These are phyloP conservation scores for Penicillium nordicum DNA, from an alignment of 2,329 filamentous ascomycete genomes.

Conservation along the genomic window DNA sequence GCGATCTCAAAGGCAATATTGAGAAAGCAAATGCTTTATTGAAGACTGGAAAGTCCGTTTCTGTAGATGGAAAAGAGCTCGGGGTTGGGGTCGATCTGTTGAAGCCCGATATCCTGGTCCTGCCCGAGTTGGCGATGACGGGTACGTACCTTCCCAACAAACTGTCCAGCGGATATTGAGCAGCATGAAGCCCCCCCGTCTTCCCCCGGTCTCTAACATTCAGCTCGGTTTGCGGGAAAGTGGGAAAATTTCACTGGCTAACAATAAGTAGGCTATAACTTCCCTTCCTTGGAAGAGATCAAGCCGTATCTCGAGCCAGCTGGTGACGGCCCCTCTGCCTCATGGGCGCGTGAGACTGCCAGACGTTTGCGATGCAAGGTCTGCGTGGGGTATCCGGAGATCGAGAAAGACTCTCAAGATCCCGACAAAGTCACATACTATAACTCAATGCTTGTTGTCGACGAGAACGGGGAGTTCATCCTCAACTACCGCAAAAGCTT, in stretches of 20 bases:
- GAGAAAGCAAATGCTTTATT: conserved; percentile 43
- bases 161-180: not conserved
- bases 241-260: not conserved
- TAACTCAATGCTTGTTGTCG: conserved; percentile 59
- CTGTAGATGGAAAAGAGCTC: conserved; percentile 9
- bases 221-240: not conserved
- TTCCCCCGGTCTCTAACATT: not conserved
- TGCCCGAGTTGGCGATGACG: conserved; percentile 62
- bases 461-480: conserved; percentile 53
- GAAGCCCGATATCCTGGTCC: conserved; percentile 54
- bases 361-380: conserved; percentile 55
- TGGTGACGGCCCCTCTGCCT: conserved; percentile 51
- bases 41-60: conserved; percentile 29
- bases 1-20: conserved; percentile 47
- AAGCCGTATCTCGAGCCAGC: conserved; percentile 59
- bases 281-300: conserved; percentile 56
- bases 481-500: conserved; percentile 63
- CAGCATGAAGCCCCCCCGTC: not conserved
- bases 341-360: conserved; percentile 59
- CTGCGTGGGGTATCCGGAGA: conserved; percentile 63
- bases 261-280: conserved; percentile 56
- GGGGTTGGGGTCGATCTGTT: conserved; percentile 23
- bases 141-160: conserved; percentile 38
- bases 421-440: conserved; percentile 43
- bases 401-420: conserved; percentile 20